These are phyloP conservation scores for Breynia disticha DNA, from an alignment of 441 rosid species.

Conservation along the genomic window DNA sequence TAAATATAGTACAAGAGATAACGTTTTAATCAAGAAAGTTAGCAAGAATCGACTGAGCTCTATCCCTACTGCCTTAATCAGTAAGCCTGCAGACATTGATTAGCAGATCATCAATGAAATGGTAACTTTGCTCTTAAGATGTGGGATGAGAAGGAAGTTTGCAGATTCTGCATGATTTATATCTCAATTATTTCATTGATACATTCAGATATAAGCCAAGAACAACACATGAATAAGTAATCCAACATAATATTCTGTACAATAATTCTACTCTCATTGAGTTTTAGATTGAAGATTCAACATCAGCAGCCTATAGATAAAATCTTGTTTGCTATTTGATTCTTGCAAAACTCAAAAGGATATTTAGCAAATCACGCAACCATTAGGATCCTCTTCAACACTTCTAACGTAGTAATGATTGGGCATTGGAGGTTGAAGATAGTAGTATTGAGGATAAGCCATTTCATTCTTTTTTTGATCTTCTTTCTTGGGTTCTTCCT, in stretches of 20 bases:
- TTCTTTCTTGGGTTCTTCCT: slow-evolving; percentile 31
- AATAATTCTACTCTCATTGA: not conserved
- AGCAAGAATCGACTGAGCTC: no score
- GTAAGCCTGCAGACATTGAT: no score
- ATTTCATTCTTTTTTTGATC: slow-evolving; percentile 18
- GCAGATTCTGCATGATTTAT: no score
- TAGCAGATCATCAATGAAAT: no score
- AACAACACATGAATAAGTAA: not conserved
- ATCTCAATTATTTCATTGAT: not conserved
- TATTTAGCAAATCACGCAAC: slow-evolving; percentile 37
- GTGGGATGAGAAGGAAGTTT: no score
- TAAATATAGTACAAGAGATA: no score
- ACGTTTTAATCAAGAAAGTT: no score
- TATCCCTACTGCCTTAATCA: no score
- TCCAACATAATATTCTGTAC: not conserved
- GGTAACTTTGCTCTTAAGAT: not conserved
- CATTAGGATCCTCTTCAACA: slow-evolving; percentile 35
- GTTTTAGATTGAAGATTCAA: not conserved
- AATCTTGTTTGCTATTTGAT: not conserved
- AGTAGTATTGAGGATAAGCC: slow-evolving; percentile 14
- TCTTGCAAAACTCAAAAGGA: not conserved
- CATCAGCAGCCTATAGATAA: not conserved
- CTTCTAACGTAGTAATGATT: slow-evolving; percentile 11
- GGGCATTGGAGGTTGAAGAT: slow-evolving; percentile 20
- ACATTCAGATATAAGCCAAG: not conserved